phyloP scores from a whole-genome alignment of 768 basidiomycete species.

The Mycena amicta region DNA sequence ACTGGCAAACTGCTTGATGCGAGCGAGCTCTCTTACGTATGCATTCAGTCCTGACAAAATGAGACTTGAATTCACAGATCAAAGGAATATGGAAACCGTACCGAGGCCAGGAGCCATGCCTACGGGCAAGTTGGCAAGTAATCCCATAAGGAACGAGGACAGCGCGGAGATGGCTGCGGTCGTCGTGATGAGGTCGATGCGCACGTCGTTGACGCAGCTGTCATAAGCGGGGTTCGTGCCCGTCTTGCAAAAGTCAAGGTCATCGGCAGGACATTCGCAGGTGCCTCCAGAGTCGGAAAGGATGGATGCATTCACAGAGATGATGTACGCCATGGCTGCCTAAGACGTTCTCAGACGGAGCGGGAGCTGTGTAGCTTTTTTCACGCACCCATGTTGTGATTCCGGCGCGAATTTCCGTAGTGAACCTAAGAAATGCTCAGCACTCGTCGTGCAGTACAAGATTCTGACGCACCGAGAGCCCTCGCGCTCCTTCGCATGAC shows the following conservation, averaged over 20 bases:
- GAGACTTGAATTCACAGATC: neutral
- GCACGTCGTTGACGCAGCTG: slow-evolving; percentile 43
- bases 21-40: slow-evolving; percentile 52
- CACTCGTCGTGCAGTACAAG: too few species aligned
- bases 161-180: slow-evolving; percentile 61
- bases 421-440: neutral
- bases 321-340: slow-evolving; percentile 61
- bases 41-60: slow-evolving; percentile 62
- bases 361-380: too few species aligned
- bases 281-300: slow-evolving; percentile 78
- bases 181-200: slow-evolving; percentile 57
- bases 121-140: slow-evolving; percentile 72
- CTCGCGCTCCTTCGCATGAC: slow-evolving; percentile 43
- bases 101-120: slow-evolving; percentile 84
- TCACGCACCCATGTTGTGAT: slow-evolving; percentile 55
- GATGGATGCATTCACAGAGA: slow-evolving; percentile 78
- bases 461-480: slow-evolving; percentile 21
- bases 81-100: slow-evolving; percentile 27
- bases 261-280: slow-evolving; percentile 72
- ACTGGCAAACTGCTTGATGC: slow-evolving; percentile 29
- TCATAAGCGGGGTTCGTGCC: slow-evolving; percentile 37
- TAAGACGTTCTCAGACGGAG: too few species aligned
- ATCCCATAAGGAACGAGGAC: slow-evolving; percentile 59
- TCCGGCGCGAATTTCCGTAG: slow-evolving; percentile 52
- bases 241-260: slow-evolving; percentile 39